Base-by-base conservation (phyloP, 2,329 filamentous ascomycete genomes). In the Tolypocladium ovalisporum region DNA sequence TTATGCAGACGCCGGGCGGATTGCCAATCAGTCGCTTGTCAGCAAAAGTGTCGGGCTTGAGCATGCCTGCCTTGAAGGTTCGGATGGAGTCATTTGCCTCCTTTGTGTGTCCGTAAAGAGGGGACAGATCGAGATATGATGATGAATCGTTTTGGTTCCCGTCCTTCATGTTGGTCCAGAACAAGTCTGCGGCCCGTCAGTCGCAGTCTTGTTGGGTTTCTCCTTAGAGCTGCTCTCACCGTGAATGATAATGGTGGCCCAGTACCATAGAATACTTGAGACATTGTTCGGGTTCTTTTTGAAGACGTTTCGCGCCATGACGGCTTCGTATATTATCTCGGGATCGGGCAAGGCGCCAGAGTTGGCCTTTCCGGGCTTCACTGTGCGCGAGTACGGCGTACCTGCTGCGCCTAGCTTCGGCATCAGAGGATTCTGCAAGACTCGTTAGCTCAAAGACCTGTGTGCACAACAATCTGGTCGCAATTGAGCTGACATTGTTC, bases 31-130 rank as follows among this genome's bases (percentile, higher is more conserved):
- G 74, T 56, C 88, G 79, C 70, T 85, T 84, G 65, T 90, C 87
- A 3, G 86, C 83, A 62, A 88, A 92, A 9, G 77, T 76, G 64
- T 93, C 89, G 0, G 85, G 79, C 74, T 92, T 90, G 62, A 92
- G 74, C 67, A 79, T 83, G 40, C 88, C 88, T 60, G 87, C 80
- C 65, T 85, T 78, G 70, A 88, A 88, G 0, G 85, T 89, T 54
- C 87, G 77, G 70, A 90, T 82, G 0, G 74, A 74, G 63, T 88
- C 78, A 63, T 88, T 85, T 67, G 87, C 83, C 19, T 79, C 76
- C 66, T 86, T 81, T 61, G 83, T 87, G 65, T 82, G 83, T 54
- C 87, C 87, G 61, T 90, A 90, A 1, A 90, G 74, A 1, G 86
- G 87, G 0, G 86, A 82, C 1, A 90, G 75, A 60, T 90, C 87